These are phyloP conservation scores for Nakazawaea ishiwadae DNA, from an alignment of 805 yeast genomes.

Conservation along the genomic window DNA sequence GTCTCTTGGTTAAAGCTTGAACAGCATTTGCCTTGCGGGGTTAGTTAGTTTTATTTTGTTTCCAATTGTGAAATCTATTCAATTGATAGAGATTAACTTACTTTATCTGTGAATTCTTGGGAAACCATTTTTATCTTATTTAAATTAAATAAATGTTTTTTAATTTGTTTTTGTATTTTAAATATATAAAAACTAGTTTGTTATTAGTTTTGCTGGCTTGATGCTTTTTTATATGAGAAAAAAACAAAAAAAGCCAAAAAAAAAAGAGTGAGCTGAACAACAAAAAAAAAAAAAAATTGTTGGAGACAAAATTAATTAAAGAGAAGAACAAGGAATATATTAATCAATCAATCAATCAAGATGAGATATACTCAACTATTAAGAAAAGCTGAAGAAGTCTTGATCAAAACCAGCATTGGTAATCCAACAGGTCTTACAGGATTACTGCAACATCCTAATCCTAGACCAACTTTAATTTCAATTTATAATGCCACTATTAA, in stretches of 20 bases:
- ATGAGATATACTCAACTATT: conserved; percentile 31
- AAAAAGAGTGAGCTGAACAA: too few species aligned
- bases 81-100: conserved; percentile 16
- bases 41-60: not conserved
- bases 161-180: too few species aligned
- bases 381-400: conserved; percentile 38
- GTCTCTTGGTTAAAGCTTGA: conserved; percentile 67
- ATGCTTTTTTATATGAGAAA: too few species aligned
- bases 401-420: conserved; percentile 56
- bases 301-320: too few species aligned
- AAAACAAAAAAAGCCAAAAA: too few species aligned
- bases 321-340: too few species aligned
- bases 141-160: not conserved
- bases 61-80: not conserved
- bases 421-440: conserved; percentile 83
- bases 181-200: too few species aligned
- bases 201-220: too few species aligned
- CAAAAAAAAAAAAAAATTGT: too few species aligned
- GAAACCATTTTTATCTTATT: conserved; percentile 27
- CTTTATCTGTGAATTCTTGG: conserved; percentile 30
- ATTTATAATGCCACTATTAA: conserved; percentile 67
- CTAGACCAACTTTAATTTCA: conserved; percentile 71
- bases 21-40: conserved; percentile 73
- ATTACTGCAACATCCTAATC: conserved; percentile 73
- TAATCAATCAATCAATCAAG: too few species aligned